Base-by-base conservation (phyloP, 768 basidiomycete genomes). In the Amanita polypyramis region DNA sequence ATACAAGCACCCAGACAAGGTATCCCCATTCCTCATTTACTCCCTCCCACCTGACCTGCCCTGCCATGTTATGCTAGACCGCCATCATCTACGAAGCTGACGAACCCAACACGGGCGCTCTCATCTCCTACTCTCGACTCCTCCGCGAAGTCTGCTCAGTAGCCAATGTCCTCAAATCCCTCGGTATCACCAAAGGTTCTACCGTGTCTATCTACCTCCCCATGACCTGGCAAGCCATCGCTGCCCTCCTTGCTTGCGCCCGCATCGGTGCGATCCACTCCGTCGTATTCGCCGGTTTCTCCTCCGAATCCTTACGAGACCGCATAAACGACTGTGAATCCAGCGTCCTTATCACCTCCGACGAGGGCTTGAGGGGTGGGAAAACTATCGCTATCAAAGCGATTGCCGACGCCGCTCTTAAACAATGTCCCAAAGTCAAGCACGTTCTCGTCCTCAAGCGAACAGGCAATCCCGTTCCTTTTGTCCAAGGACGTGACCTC, bases 1-100 rank as follows among this genome's bases (percentile, higher is more conserved):
- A 12, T 93, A 85, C 70, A 78, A 81, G 60, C 69, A 93, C 58
- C 96, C 95, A 0, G 69, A 96, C 63, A 83, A 80, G 69, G 85
- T 80, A 49, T 40, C 59, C 42, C 27, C 32, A 25, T 38, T 23
- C 29, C 14, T 21, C 34, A 14, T 15, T 35, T 44, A 42, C 7
- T 32, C 40, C 17, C 45, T 19, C 27, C 10, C 21, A 35, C 14
- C 15, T 20, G 21, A 34, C 14, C 15, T 34, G 12, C 19, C 25
- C 3, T n/a, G 11, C 34, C n/a, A n/a, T n/a, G n/a, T 39, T n/a
- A 21, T 23, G 19, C 36, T 55, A 92, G 87, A 81, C 83, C 21
- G 95, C 95, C 23, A 96, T 98, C 66, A 93, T 98, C 65, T 99
- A 94, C 70, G 95, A 99, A 65, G 94, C 93, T 1, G 95, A 99